These are phyloP conservation scores for Sungouiozyma intestinalis DNA, from an alignment of 805 yeast genomes.

Conservation along the genomic window DNA sequence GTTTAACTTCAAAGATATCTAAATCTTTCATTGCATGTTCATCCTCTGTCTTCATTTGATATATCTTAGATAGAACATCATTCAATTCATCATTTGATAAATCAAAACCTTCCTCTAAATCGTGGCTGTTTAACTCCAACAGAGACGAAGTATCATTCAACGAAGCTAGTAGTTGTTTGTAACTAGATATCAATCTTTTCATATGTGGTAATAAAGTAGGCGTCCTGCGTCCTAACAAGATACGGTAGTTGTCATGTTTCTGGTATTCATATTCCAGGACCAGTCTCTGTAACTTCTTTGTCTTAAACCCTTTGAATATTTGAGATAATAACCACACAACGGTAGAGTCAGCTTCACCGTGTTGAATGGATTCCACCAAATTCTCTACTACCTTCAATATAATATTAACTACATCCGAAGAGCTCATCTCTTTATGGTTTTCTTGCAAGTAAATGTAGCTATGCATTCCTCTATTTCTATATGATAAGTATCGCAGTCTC, in stretches of 20 bases:
- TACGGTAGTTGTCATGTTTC: constrained; percentile 25
- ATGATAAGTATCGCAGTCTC: constrained; percentile 62
- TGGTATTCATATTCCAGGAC: constrained; percentile 50
- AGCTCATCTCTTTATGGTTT: constrained; percentile 16
- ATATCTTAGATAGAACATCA: constrained; percentile 27
- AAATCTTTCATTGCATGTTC: constrained; percentile 30
- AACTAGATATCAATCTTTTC: constrained; percentile 9
- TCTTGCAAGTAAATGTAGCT: constrained; percentile 34
- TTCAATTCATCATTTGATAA: neutral
- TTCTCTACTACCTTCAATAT: constrained; percentile 46
- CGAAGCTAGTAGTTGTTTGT: constrained; percentile 9
- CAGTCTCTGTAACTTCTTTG: constrained; percentile 41
- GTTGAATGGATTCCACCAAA: constrained; percentile 50
- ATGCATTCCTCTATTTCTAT: constrained; percentile 73
- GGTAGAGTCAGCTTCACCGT: constrained; percentile 56
- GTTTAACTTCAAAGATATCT: constrained; percentile 16
- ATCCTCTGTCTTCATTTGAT: constrained; percentile 29
- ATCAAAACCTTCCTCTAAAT: neutral
- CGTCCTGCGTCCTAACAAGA: constrained; percentile 13
- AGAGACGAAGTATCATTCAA: constrained; percentile 8
- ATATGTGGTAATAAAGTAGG: constrained; percentile 24
- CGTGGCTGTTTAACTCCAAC: neutral
- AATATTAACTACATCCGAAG: constrained; percentile 33
- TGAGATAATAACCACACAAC: constrained; percentile 41
- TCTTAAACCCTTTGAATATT: constrained; percentile 40